Evolutionary conservation across 768 basidiomycete genomes (phyloP), one percentile per base, ranked within the genome.

Genomic region (Phlebiopsis gigantea): DNA sequence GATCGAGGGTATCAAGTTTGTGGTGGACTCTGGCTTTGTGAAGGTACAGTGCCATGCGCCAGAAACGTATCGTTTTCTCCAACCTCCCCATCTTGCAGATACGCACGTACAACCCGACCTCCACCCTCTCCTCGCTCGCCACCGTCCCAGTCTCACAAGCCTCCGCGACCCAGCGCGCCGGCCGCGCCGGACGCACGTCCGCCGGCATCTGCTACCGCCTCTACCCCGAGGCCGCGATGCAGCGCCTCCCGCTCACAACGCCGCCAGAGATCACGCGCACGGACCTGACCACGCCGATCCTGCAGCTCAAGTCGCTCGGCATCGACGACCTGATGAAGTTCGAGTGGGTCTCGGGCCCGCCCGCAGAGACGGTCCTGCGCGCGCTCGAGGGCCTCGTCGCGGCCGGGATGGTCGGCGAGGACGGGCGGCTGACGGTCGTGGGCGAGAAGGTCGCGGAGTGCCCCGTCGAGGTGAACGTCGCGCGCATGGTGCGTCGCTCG

Each of bases 291-390:
- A 88, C 91, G 2, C 90, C 93, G 4, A 88, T 99, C 50, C 75
- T 99, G 17, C 95, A 98, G 68, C 80, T 98, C 48, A 98, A 98
- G 71, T 89, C 90, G 0, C 78, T 99, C 28, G 97, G 97, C 8
- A 89, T 99, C 45, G 89, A 98, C 62, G 93, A 99, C 70, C 70
- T 98, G 14, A 88, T 97, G 81, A 90, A 90, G 66, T 96, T 98
- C 67, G 94, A 98, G 66, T 99, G 94, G 89, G 82, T 98, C 29
- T 87, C 88, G 28, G 76, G 85, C 0, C 97, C 97, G 30, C 91
- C 93, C 2, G 85, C 88, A 10, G 90, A 92, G 68, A 88, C 85
- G 63, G 80, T 98, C 30, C 72, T 94, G 44, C 77, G 93, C 39
- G 93, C 93, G 17, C 71, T 98, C 44, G 96, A 98, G 67, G 85